Evolutionary conservation across 257 asterid species (phyloP).

Genomic region (Gynochthodes officinalis): DNA sequence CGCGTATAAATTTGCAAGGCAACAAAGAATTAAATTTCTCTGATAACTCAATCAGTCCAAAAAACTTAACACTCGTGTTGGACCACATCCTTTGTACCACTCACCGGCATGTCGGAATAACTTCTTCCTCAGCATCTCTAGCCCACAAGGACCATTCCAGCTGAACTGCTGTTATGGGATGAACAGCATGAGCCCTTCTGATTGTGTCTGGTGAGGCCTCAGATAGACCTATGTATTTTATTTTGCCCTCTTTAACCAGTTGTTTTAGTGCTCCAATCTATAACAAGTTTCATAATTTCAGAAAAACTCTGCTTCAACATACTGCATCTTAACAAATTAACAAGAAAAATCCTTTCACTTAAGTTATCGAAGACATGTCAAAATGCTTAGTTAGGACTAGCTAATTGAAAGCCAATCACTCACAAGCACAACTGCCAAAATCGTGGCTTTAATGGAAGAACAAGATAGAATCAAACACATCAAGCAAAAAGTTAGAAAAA

Average conservation of each 20-base stretch:
- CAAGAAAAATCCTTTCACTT: not conserved
- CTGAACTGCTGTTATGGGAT: constrained; percentile 67
- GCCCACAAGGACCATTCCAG: constrained; percentile 76
- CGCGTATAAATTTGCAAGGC: not conserved
- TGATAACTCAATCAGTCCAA: not conserved
- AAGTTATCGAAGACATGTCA: too few relatives aligned
- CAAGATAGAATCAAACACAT: not conserved
- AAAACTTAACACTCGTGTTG: too few relatives aligned
- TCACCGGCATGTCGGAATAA: constrained; percentile 64
- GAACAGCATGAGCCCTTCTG: constrained; percentile 71
- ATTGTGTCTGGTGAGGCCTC: constrained; percentile 74
- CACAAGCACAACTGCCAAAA: too few relatives aligned
- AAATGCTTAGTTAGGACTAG: not conserved
- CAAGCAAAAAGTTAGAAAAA: not conserved
- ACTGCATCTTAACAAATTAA: not conserved
- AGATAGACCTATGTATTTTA: constrained; percentile 64
- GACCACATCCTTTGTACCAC: not conserved
- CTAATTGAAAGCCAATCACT: not conserved
- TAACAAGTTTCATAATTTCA: not conserved
- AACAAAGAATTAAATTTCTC: not conserved
- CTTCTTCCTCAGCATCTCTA: constrained; percentile 63
- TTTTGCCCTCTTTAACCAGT: constrained; percentile 72
- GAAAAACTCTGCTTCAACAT: not conserved
- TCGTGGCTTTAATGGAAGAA: not conserved
- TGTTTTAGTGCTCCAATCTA: constrained; percentile 72